Base-by-base conservation (phyloP, 2,329 filamentous ascomycete species). In the Tolypocladium nubicola region DNA sequence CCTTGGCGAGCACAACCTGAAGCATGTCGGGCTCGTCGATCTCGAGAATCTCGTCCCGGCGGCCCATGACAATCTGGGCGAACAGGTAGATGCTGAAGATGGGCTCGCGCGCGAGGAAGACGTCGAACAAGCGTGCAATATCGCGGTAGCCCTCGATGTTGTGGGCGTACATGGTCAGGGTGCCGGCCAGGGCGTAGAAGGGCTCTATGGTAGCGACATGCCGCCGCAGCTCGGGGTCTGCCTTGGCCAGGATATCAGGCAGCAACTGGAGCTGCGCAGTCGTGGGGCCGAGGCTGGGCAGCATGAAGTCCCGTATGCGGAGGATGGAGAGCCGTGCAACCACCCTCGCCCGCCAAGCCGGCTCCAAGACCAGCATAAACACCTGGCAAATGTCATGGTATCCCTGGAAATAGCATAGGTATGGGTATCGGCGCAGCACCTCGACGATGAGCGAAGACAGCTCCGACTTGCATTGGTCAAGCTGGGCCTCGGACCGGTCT, bases 351-450 rank as follows among this genome's bases (percentile, higher is more conserved):
- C 89, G 86, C 56, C 78, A 70, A 26, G 78, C 67, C 11, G 83
- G 75, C 0, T 87, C 86, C 4, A 99, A 79, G 13, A 97, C 92
- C 16, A 99, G 81, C 45, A 97, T 82, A 59, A 99, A 81, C 30
- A 99, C 94, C 74, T 99, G 95, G 65, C 90, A 94, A 67, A 99
- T 97, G 75, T 99, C 94, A 73, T 99, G 94, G 71, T 95, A 99
- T 69, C 94, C 94, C 75, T 99, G 94, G 72, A 99, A 99, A 75
- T 99, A 99, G 76, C 86, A 90, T 40, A 99, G 83, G 69, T 87
- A 86, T 19, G 92, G 90, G 66, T 95, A 81, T 39, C 82, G 82
- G 56, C 95, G 87, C 52, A 99, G 81, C 16, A 95, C 84, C 62
- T 88, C 81, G 55, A 83, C 83, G 66, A 99, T 97, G 54, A 99